Evolutionary conservation across 148 eudicot genomes (phyloP).

Genomic region (Rheum nobile): DNA sequence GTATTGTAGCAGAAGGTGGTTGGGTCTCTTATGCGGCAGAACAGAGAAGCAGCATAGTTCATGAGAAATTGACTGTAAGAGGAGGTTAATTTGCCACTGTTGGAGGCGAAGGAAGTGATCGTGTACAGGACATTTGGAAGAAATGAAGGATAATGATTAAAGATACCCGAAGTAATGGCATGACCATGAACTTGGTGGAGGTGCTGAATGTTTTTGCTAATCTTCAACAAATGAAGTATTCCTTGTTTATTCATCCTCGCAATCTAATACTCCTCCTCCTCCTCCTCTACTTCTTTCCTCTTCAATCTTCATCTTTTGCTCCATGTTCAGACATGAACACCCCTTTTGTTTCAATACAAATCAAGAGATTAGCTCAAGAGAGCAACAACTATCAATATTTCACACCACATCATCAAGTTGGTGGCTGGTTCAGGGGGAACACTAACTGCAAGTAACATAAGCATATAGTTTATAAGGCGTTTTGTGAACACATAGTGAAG

Average conservation of each 20-base stretch:
- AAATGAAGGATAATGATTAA: slow-evolving; percentile 24
- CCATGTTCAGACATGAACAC: neutral
- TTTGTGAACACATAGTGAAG: neutral
- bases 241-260: slow-evolving; percentile 7
- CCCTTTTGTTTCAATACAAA: neutral
- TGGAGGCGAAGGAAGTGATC: slow-evolving; percentile 21
- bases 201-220: slow-evolving; percentile 42
- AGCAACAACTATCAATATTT: neutral
- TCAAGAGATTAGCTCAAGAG: neutral
- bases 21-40: slow-evolving; percentile 39
- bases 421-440: neutral
- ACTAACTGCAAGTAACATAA: neutral
- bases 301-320: neutral
- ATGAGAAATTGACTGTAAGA: slow-evolving; percentile 3
- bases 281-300: neutral
- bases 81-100: neutral
- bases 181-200: slow-evolving; percentile 59
- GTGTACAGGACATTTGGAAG: slow-evolving; percentile 34
- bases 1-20: slow-evolving; percentile 57
- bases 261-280: neutral
- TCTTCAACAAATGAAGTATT: slow-evolving; percentile 19
- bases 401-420: neutral
- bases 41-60: slow-evolving; percentile 40
- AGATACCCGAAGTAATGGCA: slow-evolving; percentile 40
- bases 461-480: neutral